Evolutionary conservation across 2,329 filamentous ascomycete genomes (phyloP).

Genomic region (Fusarium miscanthi): DNA sequence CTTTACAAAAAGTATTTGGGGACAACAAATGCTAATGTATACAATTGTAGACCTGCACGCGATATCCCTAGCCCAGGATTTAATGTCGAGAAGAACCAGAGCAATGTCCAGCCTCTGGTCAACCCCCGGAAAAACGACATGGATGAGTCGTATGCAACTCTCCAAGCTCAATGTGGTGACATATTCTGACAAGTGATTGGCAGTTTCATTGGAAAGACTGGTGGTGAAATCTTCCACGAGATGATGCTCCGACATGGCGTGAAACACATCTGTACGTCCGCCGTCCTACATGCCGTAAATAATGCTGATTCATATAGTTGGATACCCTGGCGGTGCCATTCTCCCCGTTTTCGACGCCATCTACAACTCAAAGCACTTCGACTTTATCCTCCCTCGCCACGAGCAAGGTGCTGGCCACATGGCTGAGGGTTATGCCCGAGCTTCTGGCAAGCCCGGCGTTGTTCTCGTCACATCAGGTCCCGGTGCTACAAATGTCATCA

Average conservation of each 20-base stretch:
- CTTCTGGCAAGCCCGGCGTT: conserved; percentile 92
- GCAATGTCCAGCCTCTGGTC: conserved; percentile 77
- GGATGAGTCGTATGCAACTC: conserved; percentile 79
- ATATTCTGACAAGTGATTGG: conserved; percentile 62
- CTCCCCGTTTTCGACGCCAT: conserved; percentile 98
- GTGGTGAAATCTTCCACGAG: conserved; percentile 97
- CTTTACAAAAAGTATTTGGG: conserved; percentile 14
- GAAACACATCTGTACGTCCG: conserved; percentile 88
- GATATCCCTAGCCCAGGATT: conserved; percentile 72
- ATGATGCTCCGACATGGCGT: conserved; percentile 96
- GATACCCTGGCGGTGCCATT: conserved; percentile 95
- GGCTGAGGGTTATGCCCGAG: conserved; percentile 93
- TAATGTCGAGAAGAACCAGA: conserved; percentile 59
- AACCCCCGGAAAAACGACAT: conserved; percentile 70
- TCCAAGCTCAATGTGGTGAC: background rate
- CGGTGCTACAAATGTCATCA: conserved; percentile 86
- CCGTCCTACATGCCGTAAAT: background rate
- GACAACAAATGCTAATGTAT: conserved; percentile 20
- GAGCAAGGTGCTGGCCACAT: conserved; percentile 99
- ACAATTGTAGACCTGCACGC: conserved; percentile 56
- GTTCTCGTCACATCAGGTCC: conserved; percentile 97
- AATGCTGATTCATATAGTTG: conserved; percentile 63
- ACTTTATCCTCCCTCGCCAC: conserved; percentile 90
- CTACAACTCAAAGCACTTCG: conserved; percentile 96
- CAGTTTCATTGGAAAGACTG: conserved; percentile 68